phyloP scores from a whole-genome alignment of 2,329 filamentous ascomycete genomes.

The Fusarium pininemorale region DNA sequence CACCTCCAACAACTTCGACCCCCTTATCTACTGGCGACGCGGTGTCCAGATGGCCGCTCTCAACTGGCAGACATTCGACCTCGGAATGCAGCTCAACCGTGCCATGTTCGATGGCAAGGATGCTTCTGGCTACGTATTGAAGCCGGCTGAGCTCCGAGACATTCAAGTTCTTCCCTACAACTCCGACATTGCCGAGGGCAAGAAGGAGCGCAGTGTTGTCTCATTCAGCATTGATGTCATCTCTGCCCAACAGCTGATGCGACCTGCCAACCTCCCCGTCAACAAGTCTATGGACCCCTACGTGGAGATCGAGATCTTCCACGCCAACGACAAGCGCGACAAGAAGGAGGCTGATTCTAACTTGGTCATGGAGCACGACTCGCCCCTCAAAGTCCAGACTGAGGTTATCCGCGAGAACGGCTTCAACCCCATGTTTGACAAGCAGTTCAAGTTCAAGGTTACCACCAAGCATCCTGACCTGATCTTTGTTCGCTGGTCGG shows the following conservation, averaged over 20 bases:
- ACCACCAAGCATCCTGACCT: constrained; percentile 95
- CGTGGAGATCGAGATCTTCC: constrained; percentile 93
- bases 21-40: constrained; percentile 90
- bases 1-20: constrained; percentile 92
- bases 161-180: constrained; percentile 67
- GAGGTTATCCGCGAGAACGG: constrained; percentile 86
- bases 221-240: constrained; percentile 88
- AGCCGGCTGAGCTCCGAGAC: constrained; percentile 85
- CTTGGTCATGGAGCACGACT: constrained; percentile 53
- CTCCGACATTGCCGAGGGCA: constrained; percentile 63
- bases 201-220: constrained; percentile 82
- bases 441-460: constrained; percentile 80
- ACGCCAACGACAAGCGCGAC: constrained; percentile 92
- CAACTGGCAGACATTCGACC: constrained; percentile 98
- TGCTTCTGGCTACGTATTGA: constrained; percentile 90
- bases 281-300: constrained; percentile 88
- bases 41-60: constrained; percentile 98
- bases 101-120: constrained; percentile 96
- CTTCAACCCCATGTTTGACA: constrained; percentile 90
- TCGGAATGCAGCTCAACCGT: constrained; percentile 94
- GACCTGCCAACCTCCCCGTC: constrained; percentile 75
- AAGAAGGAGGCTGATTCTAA: constrained; percentile 78
- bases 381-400: constrained; percentile 81
- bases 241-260: constrained; percentile 93
- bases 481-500: constrained; percentile 92